These are phyloP conservation scores for Cyclospora cayetanensis DNA, from an alignment of 169 alveolate genomes.

Conservation along the genomic window DNA sequence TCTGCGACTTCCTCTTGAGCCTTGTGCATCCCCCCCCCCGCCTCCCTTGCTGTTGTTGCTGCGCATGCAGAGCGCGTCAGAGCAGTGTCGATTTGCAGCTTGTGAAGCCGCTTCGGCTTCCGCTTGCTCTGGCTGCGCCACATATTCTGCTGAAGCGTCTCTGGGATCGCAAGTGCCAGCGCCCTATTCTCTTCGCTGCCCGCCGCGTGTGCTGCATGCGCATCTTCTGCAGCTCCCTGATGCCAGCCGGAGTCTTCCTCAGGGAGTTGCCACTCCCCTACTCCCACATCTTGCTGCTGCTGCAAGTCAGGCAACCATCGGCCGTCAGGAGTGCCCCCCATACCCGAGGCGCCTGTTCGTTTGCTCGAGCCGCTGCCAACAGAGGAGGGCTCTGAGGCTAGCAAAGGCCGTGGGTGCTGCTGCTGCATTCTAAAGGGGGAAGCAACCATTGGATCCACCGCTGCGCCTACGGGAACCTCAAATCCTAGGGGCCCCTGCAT, in stretches of 20 bases:
- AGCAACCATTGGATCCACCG: slow-evolving; percentile 55
- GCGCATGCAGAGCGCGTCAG: slow-evolving; percentile 17
- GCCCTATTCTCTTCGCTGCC: background rate
- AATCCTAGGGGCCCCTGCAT: background rate
- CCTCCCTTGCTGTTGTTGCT: background rate
- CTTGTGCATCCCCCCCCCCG: background rate
- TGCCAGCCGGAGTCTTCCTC: slow-evolving; percentile 25
- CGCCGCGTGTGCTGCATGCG: background rate
- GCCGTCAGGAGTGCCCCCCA: background rate
- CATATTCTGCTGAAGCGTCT: background rate
- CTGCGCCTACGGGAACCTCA: slow-evolving; percentile 62
- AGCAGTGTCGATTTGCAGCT: background rate
- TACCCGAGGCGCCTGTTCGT: background rate
- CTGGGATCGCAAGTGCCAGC: background rate
- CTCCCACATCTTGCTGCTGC: slow-evolving; percentile 26
- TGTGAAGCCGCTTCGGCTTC: background rate
- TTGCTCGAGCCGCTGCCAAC: slow-evolving; percentile 11
- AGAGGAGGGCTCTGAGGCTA: background rate
- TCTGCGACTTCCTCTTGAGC: background rate
- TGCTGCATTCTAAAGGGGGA: slow-evolving; percentile 60
- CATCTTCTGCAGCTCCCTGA: background rate
- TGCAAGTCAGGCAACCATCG: background rate
- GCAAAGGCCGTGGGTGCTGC: background rate
- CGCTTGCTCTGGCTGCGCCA: background rate
- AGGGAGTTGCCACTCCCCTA: slow-evolving; percentile 33